Evolutionary conservation across 352 stramenopile genomes (phyloP).

Genomic region (Phytopythium kandeliae): DNA sequence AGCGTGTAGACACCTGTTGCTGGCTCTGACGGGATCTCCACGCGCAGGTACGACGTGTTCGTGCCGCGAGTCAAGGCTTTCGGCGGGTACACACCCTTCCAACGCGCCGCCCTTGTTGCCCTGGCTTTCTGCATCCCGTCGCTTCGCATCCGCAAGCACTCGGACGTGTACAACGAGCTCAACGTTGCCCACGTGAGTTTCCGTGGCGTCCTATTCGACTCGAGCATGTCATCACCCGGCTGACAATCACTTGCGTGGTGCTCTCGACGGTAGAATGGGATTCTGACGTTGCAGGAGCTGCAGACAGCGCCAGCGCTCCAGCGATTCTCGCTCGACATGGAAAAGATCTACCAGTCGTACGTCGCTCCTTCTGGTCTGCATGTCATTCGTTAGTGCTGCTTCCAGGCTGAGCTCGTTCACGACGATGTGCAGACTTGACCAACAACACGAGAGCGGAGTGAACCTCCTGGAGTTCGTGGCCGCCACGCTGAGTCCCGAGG

Average conservation of each 20-base stretch:
- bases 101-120: constrained; percentile 54
- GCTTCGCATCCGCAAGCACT: constrained; percentile 38
- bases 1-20: too few species aligned
- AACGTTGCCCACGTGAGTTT: constrained; percentile 55
- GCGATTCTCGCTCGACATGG: constrained; percentile 59
- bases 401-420: background rate
- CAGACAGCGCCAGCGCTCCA: constrained; percentile 35
- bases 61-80: constrained; percentile 59
- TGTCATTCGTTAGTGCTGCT: constrained; percentile 24
- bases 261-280: constrained; percentile 34
- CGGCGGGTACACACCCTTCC: constrained; percentile 57
- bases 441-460: constrained; percentile 67
- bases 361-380: constrained; percentile 23
- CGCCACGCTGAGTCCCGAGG: constrained; percentile 54
- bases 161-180: constrained; percentile 74
- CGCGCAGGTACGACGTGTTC: constrained; percentile 49
- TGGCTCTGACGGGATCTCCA: too few species aligned
- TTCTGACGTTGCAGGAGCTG: constrained; percentile 66
- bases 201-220: background rate
- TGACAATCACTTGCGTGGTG: background rate
- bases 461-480: constrained; percentile 80
- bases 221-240: too few species aligned
- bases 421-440: constrained; percentile 39
- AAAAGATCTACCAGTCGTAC: constrained; percentile 58
- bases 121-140: constrained; percentile 72